Evolutionary conservation across 2,329 filamentous ascomycete species (phyloP).

Genomic region (Colletotrichum chlorophyti): DNA sequence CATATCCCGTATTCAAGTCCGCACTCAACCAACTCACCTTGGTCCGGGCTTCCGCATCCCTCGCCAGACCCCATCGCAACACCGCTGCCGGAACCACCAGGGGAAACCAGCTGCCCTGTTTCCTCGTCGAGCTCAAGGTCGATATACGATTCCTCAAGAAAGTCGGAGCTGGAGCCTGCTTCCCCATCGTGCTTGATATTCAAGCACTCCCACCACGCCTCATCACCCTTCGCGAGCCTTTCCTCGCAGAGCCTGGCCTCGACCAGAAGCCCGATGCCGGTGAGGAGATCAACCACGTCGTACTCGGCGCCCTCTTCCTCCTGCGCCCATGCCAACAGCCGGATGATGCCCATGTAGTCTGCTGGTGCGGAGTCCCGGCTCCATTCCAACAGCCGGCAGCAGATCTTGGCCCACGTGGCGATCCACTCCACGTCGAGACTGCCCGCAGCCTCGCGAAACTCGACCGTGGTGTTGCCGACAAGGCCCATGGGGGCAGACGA

Average conservation of each 20-base stretch:
- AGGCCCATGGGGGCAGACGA: too few relatives aligned
- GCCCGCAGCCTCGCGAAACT: conserved; percentile 45
- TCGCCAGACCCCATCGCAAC: too few relatives aligned
- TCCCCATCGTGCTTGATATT: background rate
- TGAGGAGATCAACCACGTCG: conserved; percentile 44
- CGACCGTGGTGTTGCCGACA: too few relatives aligned
- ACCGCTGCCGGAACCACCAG: too few relatives aligned
- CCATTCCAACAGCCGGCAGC: conserved; percentile 38
- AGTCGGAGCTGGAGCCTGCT: too few relatives aligned
- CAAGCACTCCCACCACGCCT: conserved; percentile 35
- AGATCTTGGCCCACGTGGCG: conserved; percentile 41
- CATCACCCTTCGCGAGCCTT: conserved; percentile 33
- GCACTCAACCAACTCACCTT: too few relatives aligned
- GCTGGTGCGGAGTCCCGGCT: conserved; percentile 37
- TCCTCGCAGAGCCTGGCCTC: conserved; percentile 38
- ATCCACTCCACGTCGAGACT: conserved; percentile 43
- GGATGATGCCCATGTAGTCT: conserved; percentile 36
- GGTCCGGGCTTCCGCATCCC: too few relatives aligned
- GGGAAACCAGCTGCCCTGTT: too few relatives aligned
- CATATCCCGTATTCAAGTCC: too few relatives aligned
- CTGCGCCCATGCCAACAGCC: conserved; percentile 31
- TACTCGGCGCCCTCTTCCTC: conserved; percentile 34
- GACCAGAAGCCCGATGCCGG: conserved; percentile 39
- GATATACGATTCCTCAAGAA: too few relatives aligned
- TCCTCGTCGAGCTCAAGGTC: background rate